Evolutionary conservation across 768 basidiomycete genomes (phyloP).

Genomic region (Imleria badia): DNA sequence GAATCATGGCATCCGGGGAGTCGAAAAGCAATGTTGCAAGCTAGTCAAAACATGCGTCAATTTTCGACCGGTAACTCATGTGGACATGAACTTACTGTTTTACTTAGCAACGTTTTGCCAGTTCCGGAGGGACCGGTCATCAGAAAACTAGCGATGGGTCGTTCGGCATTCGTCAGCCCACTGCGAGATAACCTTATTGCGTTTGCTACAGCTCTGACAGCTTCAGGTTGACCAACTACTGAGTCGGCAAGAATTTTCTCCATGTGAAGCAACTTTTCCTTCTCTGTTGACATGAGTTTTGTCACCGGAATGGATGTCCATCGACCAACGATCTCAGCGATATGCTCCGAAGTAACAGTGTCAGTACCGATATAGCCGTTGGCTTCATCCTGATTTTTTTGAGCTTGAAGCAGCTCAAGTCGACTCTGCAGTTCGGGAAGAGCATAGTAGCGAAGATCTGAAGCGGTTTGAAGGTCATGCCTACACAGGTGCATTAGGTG

Average conservation of each 20-base stretch:
- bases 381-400: conserved; percentile 74
- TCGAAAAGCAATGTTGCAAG: conserved; percentile 90
- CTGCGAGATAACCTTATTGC: conserved; percentile 91
- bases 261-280: conserved; percentile 84
- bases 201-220: conserved; percentile 89
- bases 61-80: neutral
- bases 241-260: conserved; percentile 76
- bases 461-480: conserved; percentile 73
- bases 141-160: conserved; percentile 91
- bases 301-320: conserved; percentile 95
- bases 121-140: conserved; percentile 92
- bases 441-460: conserved; percentile 89
- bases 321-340: conserved; percentile 89
- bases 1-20: conserved; percentile 88
- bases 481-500: conserved; percentile 29
- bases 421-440: conserved; percentile 82
- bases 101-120: conserved; percentile 86
- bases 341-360: conserved; percentile 81
- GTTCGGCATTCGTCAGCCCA: conserved; percentile 83
- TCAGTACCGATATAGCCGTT: conserved; percentile 53
- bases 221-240: conserved; percentile 90
- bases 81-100: conserved; percentile 59
- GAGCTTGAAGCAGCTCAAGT: conserved; percentile 68
- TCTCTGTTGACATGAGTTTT: conserved; percentile 82
- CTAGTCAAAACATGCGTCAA: conserved; percentile 36